phyloP scores from a whole-genome alignment of 2,329 filamentous ascomycete genomes.

The Lomentospora prolificans region DNA sequence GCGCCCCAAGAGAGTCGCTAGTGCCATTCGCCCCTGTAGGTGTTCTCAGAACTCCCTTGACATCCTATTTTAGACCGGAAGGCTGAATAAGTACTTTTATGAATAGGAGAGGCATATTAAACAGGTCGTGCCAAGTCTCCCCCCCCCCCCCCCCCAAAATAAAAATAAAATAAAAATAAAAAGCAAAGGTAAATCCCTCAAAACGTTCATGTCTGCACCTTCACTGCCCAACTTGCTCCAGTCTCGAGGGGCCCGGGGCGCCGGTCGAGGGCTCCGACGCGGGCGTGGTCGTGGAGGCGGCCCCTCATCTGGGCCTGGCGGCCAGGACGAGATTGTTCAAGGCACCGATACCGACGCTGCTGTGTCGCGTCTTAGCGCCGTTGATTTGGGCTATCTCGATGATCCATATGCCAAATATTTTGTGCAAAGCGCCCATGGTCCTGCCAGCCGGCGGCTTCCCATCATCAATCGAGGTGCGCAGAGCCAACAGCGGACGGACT shows the following conservation, averaged over 20 bases:
- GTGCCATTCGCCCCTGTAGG: not conserved
- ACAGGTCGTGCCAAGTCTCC: no score
- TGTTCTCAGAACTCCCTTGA: no score
- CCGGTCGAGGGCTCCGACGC: constrained; percentile 28
- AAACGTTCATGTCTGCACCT: constrained; percentile 52
- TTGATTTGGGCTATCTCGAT: constrained; percentile 72
- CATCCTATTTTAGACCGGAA: no score
- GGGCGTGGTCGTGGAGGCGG: constrained; percentile 25
- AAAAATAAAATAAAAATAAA: not conserved
- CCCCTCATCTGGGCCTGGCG: constrained; percentile 14
- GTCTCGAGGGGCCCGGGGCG: constrained; percentile 34
- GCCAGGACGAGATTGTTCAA: constrained; percentile 68
- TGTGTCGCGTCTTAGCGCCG: constrained; percentile 78
- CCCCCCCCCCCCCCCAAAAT: no score
- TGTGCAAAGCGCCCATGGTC: constrained; percentile 35
- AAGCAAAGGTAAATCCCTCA: not conserved
- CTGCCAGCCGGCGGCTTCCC: constrained; percentile 57
- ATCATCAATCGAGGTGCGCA: constrained; percentile 83
- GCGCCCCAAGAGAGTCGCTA: not conserved
- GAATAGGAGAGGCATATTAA: no score
- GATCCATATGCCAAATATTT: constrained; percentile 72
- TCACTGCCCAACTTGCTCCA: constrained; percentile 72
- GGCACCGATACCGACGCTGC: constrained; percentile 88
- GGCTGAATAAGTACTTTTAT: no score
- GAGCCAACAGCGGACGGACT: not conserved